Conservation (phyloP, 495 filamentous ascomycete genomes). For the Talaromyces nanjingensis region DNA sequence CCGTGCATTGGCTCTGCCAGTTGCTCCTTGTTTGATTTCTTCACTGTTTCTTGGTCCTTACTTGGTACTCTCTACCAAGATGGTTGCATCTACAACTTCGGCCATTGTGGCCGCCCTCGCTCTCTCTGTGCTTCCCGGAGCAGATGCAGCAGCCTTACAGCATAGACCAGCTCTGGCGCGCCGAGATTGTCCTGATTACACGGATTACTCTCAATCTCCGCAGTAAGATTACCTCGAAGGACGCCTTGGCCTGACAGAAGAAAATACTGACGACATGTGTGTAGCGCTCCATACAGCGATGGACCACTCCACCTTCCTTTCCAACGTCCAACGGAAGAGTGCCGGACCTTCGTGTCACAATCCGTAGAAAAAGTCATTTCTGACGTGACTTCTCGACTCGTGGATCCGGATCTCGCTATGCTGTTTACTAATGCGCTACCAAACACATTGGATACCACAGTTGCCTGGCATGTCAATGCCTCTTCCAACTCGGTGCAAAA, state of each 20-base stretch:
- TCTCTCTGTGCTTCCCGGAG: conserved; percentile 11
- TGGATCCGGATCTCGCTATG: conserved; percentile 81
- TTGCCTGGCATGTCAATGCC: conserved; percentile 65
- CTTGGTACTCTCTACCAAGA: too few species aligned
- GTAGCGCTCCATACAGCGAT: conserved; percentile 66
- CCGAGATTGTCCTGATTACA: conserved; percentile 46
- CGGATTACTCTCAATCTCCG: conserved; percentile 33
- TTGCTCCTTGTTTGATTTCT: neutral
- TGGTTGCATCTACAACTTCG: neutral
- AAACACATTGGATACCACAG: conserved; percentile 88
- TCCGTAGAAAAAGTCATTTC: conserved; percentile 82
- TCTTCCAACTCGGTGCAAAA: conserved; percentile 24
- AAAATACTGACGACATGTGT: neutral
- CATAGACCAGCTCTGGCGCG: conserved; percentile 23
- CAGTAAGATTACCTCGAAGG: conserved; percentile 30
- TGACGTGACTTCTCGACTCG: conserved; percentile 70
- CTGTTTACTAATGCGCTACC: conserved; percentile 97
- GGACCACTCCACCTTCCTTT: conserved; percentile 80
- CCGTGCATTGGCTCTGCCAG: neutral
- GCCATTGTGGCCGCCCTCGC: conserved; percentile 15
- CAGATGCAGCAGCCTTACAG: conserved; percentile 16
- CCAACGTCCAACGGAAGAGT: conserved; percentile 72
- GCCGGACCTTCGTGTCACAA: conserved; percentile 81
- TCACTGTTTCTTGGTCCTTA: neutral
- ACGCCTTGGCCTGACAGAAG: neutral